Conservation (phyloP, 2,329 filamentous ascomycete genomes). For the Fusarium redolens region DNA sequence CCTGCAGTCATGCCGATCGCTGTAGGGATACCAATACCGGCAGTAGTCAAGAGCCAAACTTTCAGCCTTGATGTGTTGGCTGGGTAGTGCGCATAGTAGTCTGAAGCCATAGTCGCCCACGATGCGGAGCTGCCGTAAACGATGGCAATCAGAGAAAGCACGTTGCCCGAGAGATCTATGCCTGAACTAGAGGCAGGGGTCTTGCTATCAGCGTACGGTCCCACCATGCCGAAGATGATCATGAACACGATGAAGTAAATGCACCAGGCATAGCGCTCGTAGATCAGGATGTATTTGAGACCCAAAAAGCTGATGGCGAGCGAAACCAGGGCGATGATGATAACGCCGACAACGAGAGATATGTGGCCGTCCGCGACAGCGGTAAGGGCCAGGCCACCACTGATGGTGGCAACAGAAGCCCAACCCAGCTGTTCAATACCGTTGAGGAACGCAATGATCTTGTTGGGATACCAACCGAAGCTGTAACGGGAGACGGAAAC, state of each 20-base stretch:
- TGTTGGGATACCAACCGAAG: constrained; percentile 15
- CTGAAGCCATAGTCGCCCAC: constrained; percentile 8
- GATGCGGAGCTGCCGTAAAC: constrained; percentile 10
- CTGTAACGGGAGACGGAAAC: constrained; percentile 6
- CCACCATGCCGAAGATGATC: constrained; percentile 11
- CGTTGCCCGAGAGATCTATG: neutral
- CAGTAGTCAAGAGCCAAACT: constrained; percentile 6
- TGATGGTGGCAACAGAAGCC: constrained; percentile 15
- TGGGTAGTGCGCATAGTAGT: constrained; percentile 13
- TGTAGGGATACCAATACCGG: constrained; percentile 4
- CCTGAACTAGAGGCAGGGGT: constrained; percentile 4
- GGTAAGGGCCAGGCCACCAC: neutral
- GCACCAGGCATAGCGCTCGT: constrained; percentile 7
- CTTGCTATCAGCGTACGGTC: constrained; percentile 4
- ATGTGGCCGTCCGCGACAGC: constrained; percentile 1
- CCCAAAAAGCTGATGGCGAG: constrained; percentile 12
- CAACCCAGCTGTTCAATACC: constrained; percentile 8
- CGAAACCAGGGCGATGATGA: constrained; percentile 11
- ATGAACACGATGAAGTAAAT: constrained; percentile 8
- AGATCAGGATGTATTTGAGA: constrained; percentile 10
- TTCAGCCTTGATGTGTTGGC: neutral
- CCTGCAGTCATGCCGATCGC: constrained; percentile 9
- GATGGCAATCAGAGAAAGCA: constrained; percentile 1
- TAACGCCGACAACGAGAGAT: constrained; percentile 1
- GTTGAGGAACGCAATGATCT: constrained; percentile 9